A percentile compares a stretch with the other conserved stretches of the same genome.
Conservation (phyloP, 169 alveolate species). For the Fabrea salina region DNA sequence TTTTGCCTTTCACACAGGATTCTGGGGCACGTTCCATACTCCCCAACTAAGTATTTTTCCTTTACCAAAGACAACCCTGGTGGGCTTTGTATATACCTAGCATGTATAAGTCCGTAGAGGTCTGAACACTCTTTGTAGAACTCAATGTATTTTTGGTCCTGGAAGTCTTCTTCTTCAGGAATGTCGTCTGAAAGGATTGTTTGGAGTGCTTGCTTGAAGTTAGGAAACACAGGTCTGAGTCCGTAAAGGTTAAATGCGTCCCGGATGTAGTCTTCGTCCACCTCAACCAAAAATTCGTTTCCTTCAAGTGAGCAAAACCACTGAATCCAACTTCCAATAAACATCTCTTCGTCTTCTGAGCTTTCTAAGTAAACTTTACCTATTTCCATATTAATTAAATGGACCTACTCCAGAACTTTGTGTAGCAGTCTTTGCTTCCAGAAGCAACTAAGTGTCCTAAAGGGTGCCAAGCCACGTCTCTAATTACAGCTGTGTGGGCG, state of each 20-base stretch:
- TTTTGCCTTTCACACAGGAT: slow-evolving; percentile 65
- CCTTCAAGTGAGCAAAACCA: slow-evolving; percentile 74
- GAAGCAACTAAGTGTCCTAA: slow-evolving; percentile 68
- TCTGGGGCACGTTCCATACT: slow-evolving; percentile 76
- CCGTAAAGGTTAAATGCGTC: slow-evolving; percentile 62
- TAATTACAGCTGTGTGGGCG: slow-evolving; percentile 51
- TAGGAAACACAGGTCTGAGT: slow-evolving; percentile 32
- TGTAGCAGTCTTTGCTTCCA: slow-evolving; percentile 64
- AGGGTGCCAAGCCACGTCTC: slow-evolving; percentile 75
- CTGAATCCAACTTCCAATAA: slow-evolving; percentile 50
- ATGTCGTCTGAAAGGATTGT: slow-evolving; percentile 49
- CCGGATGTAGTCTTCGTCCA: slow-evolving; percentile 57
- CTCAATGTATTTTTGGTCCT: slow-evolving; percentile 46
- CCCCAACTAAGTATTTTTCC: slow-evolving; percentile 61
- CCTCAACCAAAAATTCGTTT: slow-evolving; percentile 66
- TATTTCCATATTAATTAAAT: too few species aligned
- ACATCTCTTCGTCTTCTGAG: slow-evolving; percentile 34
- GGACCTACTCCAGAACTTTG: slow-evolving; percentile 68
- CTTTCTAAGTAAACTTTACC: too few species aligned
- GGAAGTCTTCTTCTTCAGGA: slow-evolving; percentile 55
- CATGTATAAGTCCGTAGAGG: slow-evolving; percentile 61
- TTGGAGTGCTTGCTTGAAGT: slow-evolving; percentile 41
- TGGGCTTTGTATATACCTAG: slow-evolving; percentile 39
- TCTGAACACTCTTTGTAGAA: slow-evolving; percentile 53
- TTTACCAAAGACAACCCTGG: slow-evolving; percentile 25